A percentile compares a stretch with the other conserved stretches of the same genome.
These are phyloP conservation scores for Monosporascus sp. DNA, from an alignment of 2,329 filamentous ascomycete genomes.

Conservation along the genomic window DNA sequence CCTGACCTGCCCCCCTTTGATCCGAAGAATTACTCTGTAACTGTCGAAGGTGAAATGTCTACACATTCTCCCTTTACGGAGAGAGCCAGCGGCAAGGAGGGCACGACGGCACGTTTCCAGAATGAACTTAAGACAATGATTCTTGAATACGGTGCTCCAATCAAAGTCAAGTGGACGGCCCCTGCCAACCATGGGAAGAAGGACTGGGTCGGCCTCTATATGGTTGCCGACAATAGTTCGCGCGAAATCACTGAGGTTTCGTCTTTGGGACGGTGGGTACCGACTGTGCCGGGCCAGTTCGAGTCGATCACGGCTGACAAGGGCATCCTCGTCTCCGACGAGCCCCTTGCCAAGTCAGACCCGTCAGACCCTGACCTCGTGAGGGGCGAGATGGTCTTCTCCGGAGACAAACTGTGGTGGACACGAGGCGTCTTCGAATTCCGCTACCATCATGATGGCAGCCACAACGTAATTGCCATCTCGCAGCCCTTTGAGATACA, in stretches of 20 bases:
- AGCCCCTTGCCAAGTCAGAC: slow-evolving; percentile 47
- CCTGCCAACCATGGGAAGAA: slow-evolving; percentile 81
- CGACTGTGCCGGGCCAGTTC: slow-evolving; percentile 70
- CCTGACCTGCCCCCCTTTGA: slow-evolving; percentile 77
- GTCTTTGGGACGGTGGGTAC: slow-evolving; percentile 84
- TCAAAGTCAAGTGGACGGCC: slow-evolving; percentile 86
- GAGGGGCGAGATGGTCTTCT: slow-evolving; percentile 78
- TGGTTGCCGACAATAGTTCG: slow-evolving; percentile 88
- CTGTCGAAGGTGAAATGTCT: slow-evolving; percentile 62
- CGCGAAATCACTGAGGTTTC: slow-evolving; percentile 78
- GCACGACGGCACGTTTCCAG: slow-evolving; percentile 61
- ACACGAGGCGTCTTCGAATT: slow-evolving; percentile 95
- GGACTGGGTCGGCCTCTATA: slow-evolving; percentile 95
- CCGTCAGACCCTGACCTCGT: slow-evolving; percentile 55
- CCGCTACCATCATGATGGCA: slow-evolving; percentile 90
- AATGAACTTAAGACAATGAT: slow-evolving; percentile 68
- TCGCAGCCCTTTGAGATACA: slow-evolving; percentile 90
- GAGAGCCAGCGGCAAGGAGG: slow-evolving; percentile 67
- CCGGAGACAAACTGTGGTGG: slow-evolving; percentile 96
- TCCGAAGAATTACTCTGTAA: slow-evolving; percentile 72
- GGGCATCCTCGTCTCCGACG: slow-evolving; percentile 68
- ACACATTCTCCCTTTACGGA: slow-evolving; percentile 48
- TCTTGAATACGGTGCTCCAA: slow-evolving; percentile 85
- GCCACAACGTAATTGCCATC: slow-evolving; percentile 89
- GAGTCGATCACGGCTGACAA: slow-evolving; percentile 70